Evolutionary conservation across 2,329 filamentous ascomycete species (phyloP), one percentile per base, ranked within the genome.

Genomic region (Arthrobotrys pseudoclavata): DNA sequence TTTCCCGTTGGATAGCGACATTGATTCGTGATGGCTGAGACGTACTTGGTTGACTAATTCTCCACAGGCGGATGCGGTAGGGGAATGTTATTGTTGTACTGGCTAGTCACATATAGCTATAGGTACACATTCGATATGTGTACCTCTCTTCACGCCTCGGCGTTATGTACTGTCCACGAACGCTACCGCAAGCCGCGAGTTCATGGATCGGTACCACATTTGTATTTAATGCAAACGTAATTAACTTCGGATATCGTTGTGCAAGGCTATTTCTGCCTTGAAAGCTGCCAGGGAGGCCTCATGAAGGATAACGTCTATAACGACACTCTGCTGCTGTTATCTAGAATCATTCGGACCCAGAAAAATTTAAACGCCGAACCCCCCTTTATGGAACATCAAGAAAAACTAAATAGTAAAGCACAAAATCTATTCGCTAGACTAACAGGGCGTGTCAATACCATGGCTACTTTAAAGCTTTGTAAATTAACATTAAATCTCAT

Each of bases 41-140:
- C 42, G 42, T 18, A 50, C 55, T 60, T 60, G 26, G 55, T 70
- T 70, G 67, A 70, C 67, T 70, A 70, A 70, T 70, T 70, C 67
- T 53, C 67, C 67, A 55, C 31, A 40, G n/a, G 67, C 22, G 31
- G 53, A 24, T 55, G 52, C 29, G 26, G n/a, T 40, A n/a, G 50
- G 20, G 52, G 31, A 12, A 57, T 29, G 26, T 45, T 50, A 29
- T 42, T 20, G n/a, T 18, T 40, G 22, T 66, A 5, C 7, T 9
- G 3, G n/a, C 3, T 34, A 47, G 15, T 24, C 50, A 12, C 13
- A 18, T 47, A 24, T 50, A 29, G 2, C 9, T 7, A 29, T 29
- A 29, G 29, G 29, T 29, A 29, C 29, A n/a, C n/a, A n/a, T n/a
- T 29, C 7, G 7, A 34, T 34, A 34, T 34, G 31, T 9, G 31